Base-by-base conservation (phyloP, 257 asterid genomes). In the Solanum virginianum region DNA sequence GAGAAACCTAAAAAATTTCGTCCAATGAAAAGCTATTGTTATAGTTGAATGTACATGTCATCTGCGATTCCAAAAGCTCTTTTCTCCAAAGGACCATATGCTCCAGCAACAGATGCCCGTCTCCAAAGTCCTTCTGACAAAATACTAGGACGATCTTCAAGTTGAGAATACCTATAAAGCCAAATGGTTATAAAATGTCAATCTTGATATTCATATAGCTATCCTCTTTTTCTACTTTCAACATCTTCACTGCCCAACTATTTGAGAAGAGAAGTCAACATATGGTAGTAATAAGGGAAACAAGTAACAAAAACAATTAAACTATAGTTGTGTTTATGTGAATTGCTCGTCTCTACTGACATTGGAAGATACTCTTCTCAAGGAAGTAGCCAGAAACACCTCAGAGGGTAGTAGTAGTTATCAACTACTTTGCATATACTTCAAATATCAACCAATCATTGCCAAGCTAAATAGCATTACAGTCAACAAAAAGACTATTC, bases 51-150 rank as follows among this genome's bases (percentile, higher is more conserved):
- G 62, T 89, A 94, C 99, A 96, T 94, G 93, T 96, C 99, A 92
- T 96, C 99, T 70, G 99, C 98, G 70, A 96, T 91, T 88, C 98
- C 99, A 87, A 93, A 96, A 74, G 92, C 92, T 81, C 97, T 90
- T 90, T 91, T 96, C 85, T 96, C 97, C 92, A 96, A 63, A 55
- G 94, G 91, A 89, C 91, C 89, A 89, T 85, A 90, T 85, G 96
- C 99, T 82, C 97, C 99, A 63, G 97, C 95, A 81, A 89, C 88
- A 70, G 90, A 83, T 84, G 98, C 99, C 83, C 99, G 92, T 90
- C 94, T 91, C 98, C 98, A 96, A 65, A 96, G 94, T 86, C 96
- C 99, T 83, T 89, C 93, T 8, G 98, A 90, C 80, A 92, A 88
- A 62, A 85, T 68, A 70, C 83, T 89, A 24, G 94, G 86, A 74